Evolutionary conservation across 176 grass and related monocot species (phyloP), one percentile per base, ranked within the genome.

Genomic region (Tuctoria greenei): DNA sequence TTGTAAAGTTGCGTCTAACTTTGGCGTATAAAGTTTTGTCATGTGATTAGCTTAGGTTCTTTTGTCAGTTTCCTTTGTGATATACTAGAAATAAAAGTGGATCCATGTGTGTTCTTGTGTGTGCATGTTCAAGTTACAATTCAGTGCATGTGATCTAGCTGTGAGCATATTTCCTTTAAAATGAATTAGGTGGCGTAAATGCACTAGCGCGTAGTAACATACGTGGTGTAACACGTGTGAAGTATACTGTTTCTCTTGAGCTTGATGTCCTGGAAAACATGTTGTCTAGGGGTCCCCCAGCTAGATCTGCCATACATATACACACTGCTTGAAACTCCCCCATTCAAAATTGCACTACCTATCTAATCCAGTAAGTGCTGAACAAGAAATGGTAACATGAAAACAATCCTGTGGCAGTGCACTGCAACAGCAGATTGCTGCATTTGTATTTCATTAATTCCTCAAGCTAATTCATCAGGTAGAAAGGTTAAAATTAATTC

Each of bases 1-100:
- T 85, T 80, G 74, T 52, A 82, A 83, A 71, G 75, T 59, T 75
- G 57, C 46, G 64, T 83, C 75, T 35, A 84, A 42, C 75, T 83
- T 82, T 83, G 64, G 10, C 57, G 63, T 55, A 31, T 20, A 59
- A 90, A 90, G 18, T 77, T 10, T 15, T 50, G 54, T 25, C 67
- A 63, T 81, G 71, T 85, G 64, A 81, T 81, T 81, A 31, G 43
- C 37, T 69, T 18, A 34, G 43, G 31, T 57, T 79, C 59, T 57
- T 84, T 72, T 65, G 45, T 45, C 54, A 37, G 40, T 75, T 57
- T 49, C 39, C 26, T 83, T 75, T 66, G 49, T 74, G 57, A 39
- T 39, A 39, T 47, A 71, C 54, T 70, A 8, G 35, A 78, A 78
- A 66, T 42, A 16, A 44, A 68, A 10, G 8, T n/a, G n/a, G 13